Percentiles rank a stretch among this genome's conserved stretches.
Evolutionary conservation across 306 rosid species (phyloP).

Genomic region (Rubus parviflorus): DNA sequence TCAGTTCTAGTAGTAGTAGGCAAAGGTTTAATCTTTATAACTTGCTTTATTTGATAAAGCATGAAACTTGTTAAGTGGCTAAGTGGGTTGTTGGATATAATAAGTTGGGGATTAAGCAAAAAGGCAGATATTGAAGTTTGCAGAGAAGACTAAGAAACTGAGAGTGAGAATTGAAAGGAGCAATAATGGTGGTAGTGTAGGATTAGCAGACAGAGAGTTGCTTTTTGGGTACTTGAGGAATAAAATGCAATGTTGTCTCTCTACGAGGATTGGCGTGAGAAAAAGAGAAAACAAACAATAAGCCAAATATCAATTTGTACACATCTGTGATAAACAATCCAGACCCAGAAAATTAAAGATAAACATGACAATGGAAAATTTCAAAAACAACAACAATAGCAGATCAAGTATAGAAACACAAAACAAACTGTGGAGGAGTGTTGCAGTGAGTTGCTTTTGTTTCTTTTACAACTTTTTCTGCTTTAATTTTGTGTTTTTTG

Average conservation of each 20-base stretch:
- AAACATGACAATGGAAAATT: slow-evolving; percentile 26
- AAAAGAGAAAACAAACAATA: slow-evolving; percentile 10
- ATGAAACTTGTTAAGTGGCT: slow-evolving; percentile 21
- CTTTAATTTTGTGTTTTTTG: slow-evolving; percentile 57
- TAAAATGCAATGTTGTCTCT: slow-evolving; percentile 74
- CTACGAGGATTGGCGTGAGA: slow-evolving; percentile 62
- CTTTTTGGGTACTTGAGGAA: slow-evolving; percentile 96
- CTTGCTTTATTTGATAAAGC: slow-evolving; percentile 40
- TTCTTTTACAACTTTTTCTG: slow-evolving; percentile 36
- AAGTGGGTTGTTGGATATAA: slow-evolving; percentile 53
- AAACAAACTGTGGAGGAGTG: neutral
- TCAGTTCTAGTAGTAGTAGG: neutral
- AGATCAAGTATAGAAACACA: neutral
- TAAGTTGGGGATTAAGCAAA: slow-evolving; percentile 55
- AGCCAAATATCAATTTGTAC: slow-evolving; percentile 17
- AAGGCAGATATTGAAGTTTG: slow-evolving; percentile 50
- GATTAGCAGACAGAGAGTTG: slow-evolving; percentile 83
- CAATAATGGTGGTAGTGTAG: slow-evolving; percentile 54
- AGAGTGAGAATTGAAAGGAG: slow-evolving; percentile 28
- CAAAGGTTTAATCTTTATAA: slow-evolving; percentile 25
- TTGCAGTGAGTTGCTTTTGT: slow-evolving; percentile 10
- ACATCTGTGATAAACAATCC: slow-evolving; percentile 12
- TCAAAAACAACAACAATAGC: neutral
- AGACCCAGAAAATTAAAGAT: neutral
- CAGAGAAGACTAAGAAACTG: slow-evolving; percentile 11